Evolutionary conservation across 768 basidiomycete species (phyloP), one percentile per base, ranked within the genome.

Genomic region (Rhodotorula sphaerocarpa): DNA sequence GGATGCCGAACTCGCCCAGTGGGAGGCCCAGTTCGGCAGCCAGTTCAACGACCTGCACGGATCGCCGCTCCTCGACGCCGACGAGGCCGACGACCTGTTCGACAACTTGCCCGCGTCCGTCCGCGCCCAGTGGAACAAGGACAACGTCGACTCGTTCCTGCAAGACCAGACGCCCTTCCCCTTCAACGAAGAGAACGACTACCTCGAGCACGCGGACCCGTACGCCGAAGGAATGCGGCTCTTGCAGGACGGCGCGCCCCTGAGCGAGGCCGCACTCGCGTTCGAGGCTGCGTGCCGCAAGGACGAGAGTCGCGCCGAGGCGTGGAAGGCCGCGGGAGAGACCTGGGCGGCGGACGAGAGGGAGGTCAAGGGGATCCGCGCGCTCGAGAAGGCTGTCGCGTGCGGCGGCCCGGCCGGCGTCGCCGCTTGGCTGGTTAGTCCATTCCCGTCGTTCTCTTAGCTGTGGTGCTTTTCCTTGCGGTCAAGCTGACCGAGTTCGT

Each of bases 271-370:
- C 18, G 86, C 85, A 0, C 79, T 90, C 44, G 79, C 93, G 71
- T 78, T 97, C 27, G 93, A 99, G 77, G 90, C 90, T 20, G 89
- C 90, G 42, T 87, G 96, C 61, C 85, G 87, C 75, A 80, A 80
- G 67, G 87, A 85, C 15, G 86, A 90, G 61, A 76, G 71, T 86
- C 84, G 30, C 84, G 88, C 53, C 55, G 92, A 93, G 73, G 82
- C 90, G 0, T 99, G 93, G 93, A 84, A 90, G 55, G 78, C 93
- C 25, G 78, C 97, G 3, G 93, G 93, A 15, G 87, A 92, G 75
- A 86, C 86, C 0, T 81, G 90, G 63, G 78, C 78, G 2, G 77
- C 77, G 65, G 75, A 79, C 59, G 78, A 79, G 66, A 76, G 78
- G 58, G 78, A 79, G 71, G 71, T 74, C 25, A 72, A 72, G 56